Conservation (phyloP, 768 basidiomycete species). For the Porphyrellus cyaneotinctus region DNA sequence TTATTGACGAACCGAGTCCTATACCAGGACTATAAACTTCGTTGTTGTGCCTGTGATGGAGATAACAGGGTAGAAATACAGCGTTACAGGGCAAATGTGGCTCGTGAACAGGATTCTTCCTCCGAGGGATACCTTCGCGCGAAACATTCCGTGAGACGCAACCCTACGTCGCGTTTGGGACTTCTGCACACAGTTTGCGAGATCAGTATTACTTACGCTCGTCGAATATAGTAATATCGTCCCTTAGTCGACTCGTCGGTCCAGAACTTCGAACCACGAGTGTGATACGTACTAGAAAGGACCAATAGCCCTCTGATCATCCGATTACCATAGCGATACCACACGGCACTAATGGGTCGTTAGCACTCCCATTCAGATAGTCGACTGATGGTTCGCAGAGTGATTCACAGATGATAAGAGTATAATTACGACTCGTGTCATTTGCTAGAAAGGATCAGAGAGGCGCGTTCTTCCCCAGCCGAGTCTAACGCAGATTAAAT, state of each 20-base stretch:
- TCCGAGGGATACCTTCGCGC: neutral
- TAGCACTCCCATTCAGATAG: neutral
- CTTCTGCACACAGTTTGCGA: neutral
- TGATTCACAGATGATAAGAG: slow-evolving; percentile 37
- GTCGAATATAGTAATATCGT: slow-evolving; percentile 9
- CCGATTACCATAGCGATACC: neutral
- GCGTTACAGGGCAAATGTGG: slow-evolving; percentile 3
- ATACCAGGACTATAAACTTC: no score
- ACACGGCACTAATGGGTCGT: slow-evolving; percentile 1
- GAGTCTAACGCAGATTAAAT: no score
- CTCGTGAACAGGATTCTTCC: slow-evolving; percentile 9
- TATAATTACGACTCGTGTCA: no score
- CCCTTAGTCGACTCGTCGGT: slow-evolving; percentile 12
- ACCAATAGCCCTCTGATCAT: neutral
- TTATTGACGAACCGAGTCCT: neutral
- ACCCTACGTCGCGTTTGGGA: slow-evolving; percentile 9
- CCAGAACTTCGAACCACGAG: neutral
- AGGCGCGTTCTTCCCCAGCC: no score
- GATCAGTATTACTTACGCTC: slow-evolving; percentile 12
- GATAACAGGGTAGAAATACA: neutral
- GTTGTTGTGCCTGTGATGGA: neutral
- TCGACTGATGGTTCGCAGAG: neutral
- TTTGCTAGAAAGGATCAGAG: no score
- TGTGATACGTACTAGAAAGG: slow-evolving; percentile 4
- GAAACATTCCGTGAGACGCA: slow-evolving; percentile 21